phyloP scores from a whole-genome alignment of 108 stramenopile genomes.

The Cyclotella baltica region DNA sequence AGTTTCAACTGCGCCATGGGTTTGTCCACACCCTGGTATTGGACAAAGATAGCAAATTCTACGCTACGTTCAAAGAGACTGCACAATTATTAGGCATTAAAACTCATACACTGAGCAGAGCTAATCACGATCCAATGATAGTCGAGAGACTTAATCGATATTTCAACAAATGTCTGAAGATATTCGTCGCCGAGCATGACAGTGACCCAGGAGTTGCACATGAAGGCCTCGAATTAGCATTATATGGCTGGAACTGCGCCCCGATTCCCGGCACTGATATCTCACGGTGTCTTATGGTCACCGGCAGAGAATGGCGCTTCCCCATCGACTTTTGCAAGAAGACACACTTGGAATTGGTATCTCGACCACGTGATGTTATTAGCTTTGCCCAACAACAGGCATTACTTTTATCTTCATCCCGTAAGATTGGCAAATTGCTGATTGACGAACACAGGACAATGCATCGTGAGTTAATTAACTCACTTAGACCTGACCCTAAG shows the following conservation, averaged over 20 bases:
- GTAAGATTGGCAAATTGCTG: neutral
- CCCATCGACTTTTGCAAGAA: neutral
- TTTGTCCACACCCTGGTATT: neutral
- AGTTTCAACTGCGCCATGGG: neutral
- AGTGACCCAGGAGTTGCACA: no score
- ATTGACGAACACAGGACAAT: neutral
- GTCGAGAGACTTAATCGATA: neutral
- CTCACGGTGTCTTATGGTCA: neutral
- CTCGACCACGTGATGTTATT: neutral
- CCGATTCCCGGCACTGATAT: neutral
- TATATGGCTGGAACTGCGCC: neutral
- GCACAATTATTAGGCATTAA: neutral
- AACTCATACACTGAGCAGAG: neutral
- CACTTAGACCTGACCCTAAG: neutral
- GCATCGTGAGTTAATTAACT: neutral
- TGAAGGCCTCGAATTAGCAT: no score
- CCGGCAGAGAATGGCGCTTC: neutral
- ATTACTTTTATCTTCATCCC: neutral
- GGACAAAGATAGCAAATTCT: no score
- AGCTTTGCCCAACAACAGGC: neutral
- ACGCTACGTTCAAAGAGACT: no score
- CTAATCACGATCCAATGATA: no score
- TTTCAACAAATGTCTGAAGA: neutral
- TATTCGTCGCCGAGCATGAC: no score
- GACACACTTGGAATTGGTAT: neutral